Conservation (phyloP, 345 rosid genomes). For the Balakata baccata region DNA sequence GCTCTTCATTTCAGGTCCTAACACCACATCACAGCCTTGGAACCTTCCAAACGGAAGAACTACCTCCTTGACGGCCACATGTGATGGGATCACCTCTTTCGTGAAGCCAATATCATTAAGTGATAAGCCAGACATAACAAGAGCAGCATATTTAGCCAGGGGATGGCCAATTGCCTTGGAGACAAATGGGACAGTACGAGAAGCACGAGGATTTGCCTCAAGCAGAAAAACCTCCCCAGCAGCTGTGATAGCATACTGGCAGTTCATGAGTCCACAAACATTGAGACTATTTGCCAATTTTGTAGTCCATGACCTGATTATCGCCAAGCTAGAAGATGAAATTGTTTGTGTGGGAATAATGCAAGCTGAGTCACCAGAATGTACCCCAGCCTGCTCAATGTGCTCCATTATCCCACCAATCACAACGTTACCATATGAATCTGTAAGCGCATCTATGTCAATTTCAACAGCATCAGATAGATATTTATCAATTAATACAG, state of each 20-base stretch:
- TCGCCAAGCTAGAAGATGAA: constrained; percentile 64
- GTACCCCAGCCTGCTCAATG: constrained; percentile 97
- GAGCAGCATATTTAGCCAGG: constrained; percentile 86
- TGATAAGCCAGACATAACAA: constrained; percentile 83
- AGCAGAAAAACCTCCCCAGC: constrained; percentile 84
- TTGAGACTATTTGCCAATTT: constrained; percentile 71
- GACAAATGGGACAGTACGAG: constrained; percentile 94
- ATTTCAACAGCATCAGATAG: constrained; percentile 88
- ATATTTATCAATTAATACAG: constrained; percentile 85
- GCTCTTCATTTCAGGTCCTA: constrained; percentile 97
- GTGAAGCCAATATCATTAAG: constrained; percentile 67
- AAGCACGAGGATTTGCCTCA: constrained; percentile 97
- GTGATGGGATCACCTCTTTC: constrained; percentile 75
- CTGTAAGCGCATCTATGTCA: constrained; percentile 87
- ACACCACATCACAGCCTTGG: constrained; percentile 86
- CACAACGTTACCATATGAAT: constrained; percentile 71
- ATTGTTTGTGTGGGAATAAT: constrained; percentile 81
- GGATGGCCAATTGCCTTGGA: constrained; percentile 98
- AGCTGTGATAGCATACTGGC: constrained; percentile 82
- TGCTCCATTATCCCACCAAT: constrained; percentile 99
- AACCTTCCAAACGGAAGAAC: constrained; percentile 94
- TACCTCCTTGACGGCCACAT: constrained; percentile 90
- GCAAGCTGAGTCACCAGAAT: constrained; percentile 98
- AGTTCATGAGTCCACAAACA: constrained; percentile 95
- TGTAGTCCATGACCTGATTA: constrained; percentile 76